Base-by-base conservation (phyloP, 2,329 filamentous ascomycete species). In the Apiospora aurea region DNA sequence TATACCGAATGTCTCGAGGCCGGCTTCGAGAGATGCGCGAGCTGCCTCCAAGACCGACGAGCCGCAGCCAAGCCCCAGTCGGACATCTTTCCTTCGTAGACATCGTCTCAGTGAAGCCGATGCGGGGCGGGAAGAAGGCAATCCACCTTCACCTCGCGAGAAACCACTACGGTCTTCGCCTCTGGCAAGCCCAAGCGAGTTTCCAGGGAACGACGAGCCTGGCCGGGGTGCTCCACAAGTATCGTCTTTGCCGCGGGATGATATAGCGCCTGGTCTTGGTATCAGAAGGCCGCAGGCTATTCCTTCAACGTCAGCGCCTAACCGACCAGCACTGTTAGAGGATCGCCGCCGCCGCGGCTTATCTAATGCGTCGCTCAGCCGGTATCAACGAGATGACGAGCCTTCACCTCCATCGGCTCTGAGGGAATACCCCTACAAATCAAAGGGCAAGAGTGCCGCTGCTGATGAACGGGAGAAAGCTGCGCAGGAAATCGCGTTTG, bases 401-500 rank as follows among this genome's bases (percentile, higher is more conserved):
- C 78, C 78, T 26, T 78, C 80, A 1, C 78, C 82, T 1, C 77
- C 81, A 2, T 81, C 80, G 13, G 79, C 80, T 10, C 78, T 81
- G 18, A 77, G 82, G 43, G 80, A 82, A n/a, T 82, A 81, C 46
- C 75, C 75, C 26, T 77, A 73, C 24, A 83, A 76, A 67, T 78
- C 75, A 47, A 81, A 79, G 67, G 75, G 75, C 29, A 78, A 83
- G 66, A 78, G 81, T 73, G 66, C 77, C 71, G 75, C 81, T 43
- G 76, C 80, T 26, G 82, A 83, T 71, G 92, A 93, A 75, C 90
- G 91, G 72, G 91, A 93, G 77, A 89, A 86, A 79, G 93, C 92
- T 4, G 94, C 94, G 2, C 94, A 97, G 77, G 96, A 98, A 75
- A 91, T 97, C 68, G 93, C 93, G 0, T 93, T 97, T 77, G 95